Conservation (phyloP, 768 basidiomycete genomes). For the Hemileccinum impolitum region DNA sequence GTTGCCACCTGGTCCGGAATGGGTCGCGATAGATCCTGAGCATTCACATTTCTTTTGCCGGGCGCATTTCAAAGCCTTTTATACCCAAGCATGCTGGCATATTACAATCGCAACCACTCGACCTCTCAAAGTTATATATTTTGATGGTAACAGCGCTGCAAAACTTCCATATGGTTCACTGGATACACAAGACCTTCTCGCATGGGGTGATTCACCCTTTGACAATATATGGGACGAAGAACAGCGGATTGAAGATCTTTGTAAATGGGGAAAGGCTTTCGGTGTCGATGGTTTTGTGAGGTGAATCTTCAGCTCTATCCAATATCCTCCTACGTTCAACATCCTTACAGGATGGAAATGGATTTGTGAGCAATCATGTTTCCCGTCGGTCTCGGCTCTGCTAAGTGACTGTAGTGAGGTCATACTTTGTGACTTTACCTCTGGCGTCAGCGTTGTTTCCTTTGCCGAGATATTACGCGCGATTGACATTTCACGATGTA, state of each 20-base stretch:
- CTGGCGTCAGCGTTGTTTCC: slow-evolving; percentile 38
- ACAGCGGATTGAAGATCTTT: slow-evolving; percentile 27
- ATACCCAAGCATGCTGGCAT: slow-evolving; percentile 18
- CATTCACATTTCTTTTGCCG: slow-evolving; percentile 37
- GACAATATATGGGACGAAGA: slow-evolving; percentile 20
- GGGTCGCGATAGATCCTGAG: slow-evolving; percentile 32
- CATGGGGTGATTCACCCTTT: slow-evolving; percentile 25
- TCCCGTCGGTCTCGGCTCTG: not conserved
- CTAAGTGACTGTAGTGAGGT: slow-evolving; percentile 36
- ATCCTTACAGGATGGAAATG: slow-evolving; percentile 41
- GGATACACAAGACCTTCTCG: slow-evolving; percentile 35
- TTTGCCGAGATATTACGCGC: slow-evolving; percentile 31
- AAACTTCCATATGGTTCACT: slow-evolving; percentile 30
- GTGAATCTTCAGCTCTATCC: not conserved
- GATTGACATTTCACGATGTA: not conserved
- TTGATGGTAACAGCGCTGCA: slow-evolving; percentile 33
- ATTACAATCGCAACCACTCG: slow-evolving; percentile 13
- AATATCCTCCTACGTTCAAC: not conserved
- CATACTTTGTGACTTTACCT: slow-evolving; percentile 47
- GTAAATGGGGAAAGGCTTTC: slow-evolving; percentile 30
- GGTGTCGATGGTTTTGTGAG: slow-evolving; percentile 36
- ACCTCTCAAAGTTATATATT: slow-evolving; percentile 31
- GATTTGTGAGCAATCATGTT: slow-evolving; percentile 37
- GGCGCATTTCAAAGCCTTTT: not conserved
- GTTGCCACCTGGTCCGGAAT: slow-evolving; percentile 27